Evolutionary conservation across 176 grass and related monocot species (phyloP).

Genomic region (Aegilops sharonensis): DNA sequence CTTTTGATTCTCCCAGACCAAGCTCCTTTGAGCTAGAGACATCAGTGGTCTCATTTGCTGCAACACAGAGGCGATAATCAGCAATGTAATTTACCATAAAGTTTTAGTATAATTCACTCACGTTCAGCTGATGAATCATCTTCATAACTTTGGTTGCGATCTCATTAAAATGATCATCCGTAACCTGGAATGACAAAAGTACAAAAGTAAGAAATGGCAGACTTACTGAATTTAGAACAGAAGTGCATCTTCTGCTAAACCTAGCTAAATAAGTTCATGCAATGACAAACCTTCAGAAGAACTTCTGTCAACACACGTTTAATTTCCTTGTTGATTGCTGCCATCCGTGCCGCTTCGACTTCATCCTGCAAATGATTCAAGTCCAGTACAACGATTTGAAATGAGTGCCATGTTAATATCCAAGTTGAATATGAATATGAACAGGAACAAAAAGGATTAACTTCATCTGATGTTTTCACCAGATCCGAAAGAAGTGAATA

Average conservation of each 20-base stretch:
- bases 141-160: slow-evolving; percentile 61
- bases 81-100: background rate
- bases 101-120: slow-evolving; percentile 18
- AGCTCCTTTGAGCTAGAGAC: no score
- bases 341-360: no score
- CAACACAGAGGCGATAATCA: no score
- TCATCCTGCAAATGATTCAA: no score
- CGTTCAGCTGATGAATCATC: no score
- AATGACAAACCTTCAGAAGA: no score
- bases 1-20: slow-evolving; percentile 11
- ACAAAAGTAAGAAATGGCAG: background rate
- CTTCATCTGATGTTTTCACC: background rate
- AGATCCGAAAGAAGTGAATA: background rate
- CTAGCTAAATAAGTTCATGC: background rate
- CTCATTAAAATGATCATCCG: slow-evolving; percentile 94
- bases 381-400: no score
- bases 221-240: background rate
- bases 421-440: no score
- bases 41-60: no score
- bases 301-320: no score
- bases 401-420: background rate
- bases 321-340: no score
- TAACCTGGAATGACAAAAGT: slow-evolving; percentile 58
- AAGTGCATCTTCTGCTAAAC: slow-evolving; percentile 20
- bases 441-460: background rate